Conservation (phyloP, 1,139 yeast species). For the Entelexis paramagnoliae region DNA sequence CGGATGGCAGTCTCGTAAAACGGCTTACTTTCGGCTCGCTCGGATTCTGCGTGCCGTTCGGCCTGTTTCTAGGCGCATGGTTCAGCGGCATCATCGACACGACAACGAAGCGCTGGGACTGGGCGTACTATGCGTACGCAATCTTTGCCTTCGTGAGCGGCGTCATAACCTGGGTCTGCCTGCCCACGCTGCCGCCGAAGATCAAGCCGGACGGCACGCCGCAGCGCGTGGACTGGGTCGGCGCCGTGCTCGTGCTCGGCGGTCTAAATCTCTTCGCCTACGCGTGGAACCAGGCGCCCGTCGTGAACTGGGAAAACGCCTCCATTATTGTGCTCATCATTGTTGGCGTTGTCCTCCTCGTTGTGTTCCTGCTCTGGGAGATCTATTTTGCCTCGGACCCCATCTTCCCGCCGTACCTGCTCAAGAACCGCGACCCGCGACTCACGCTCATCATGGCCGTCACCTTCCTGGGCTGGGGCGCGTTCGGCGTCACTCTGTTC, state of each 20-base stretch:
- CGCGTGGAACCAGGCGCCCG: constrained; percentile 59
- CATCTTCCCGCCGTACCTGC: constrained; percentile 33
- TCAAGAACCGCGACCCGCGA: constrained; percentile 5
- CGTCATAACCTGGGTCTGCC: constrained; percentile 53
- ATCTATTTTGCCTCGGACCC: constrained; percentile 34
- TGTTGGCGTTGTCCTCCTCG: constrained; percentile 34
- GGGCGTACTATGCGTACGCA: constrained; percentile 40
- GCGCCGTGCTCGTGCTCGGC: constrained; percentile 39
- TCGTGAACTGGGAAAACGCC: constrained; percentile 41
- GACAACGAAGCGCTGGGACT: constrained; percentile 35
- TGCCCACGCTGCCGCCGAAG: constrained; percentile 37
- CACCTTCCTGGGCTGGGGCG: constrained; percentile 23
- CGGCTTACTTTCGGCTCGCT: constrained; percentile 40
- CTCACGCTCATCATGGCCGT: constrained; percentile 4
- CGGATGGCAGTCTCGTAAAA: constrained; percentile 36
- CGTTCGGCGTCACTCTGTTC: constrained; percentile 20
- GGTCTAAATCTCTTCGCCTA: constrained; percentile 47
- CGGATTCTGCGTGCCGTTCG: constrained; percentile 53
- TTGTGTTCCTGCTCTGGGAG: constrained; percentile 35
- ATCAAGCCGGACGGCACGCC: constrained; percentile 10
- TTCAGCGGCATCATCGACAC: constrained; percentile 40
- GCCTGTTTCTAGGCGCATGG: constrained; percentile 44
- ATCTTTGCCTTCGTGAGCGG: constrained; percentile 42
- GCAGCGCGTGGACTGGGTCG: constrained; percentile 38
- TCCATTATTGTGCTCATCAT: constrained; percentile 38